A percentile compares a stretch with the other conserved stretches of the same genome.
Conservation (phyloP, 164 flowering plant species). For the Vitis riparia region DNA sequence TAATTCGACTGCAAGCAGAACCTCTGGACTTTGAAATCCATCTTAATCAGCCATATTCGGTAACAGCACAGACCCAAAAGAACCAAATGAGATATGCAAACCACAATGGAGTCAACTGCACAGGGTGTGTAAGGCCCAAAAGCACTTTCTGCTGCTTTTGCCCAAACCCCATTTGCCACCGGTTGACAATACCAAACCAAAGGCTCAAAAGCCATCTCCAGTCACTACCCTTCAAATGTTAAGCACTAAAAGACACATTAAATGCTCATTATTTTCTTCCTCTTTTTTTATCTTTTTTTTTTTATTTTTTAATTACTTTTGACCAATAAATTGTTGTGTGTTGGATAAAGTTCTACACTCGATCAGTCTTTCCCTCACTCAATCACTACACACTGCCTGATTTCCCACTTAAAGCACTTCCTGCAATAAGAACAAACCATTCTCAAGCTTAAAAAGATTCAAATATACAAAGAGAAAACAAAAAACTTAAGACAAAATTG, state of each 20-base stretch:
- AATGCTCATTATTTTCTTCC: too few relatives aligned
- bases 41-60: constrained; percentile 71
- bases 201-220: constrained; percentile 68
- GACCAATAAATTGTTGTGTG: too few relatives aligned
- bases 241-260: constrained; percentile 4
- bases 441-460: too few relatives aligned
- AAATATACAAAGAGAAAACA: too few relatives aligned
- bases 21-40: constrained; percentile 51
- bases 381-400: too few relatives aligned
- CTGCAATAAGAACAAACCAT: too few relatives aligned
- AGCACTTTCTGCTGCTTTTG: constrained; percentile 64
- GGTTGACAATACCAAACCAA: constrained; percentile 87
- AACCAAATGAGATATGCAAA: constrained; percentile 65
- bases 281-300: too few relatives aligned
- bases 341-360: too few relatives aligned
- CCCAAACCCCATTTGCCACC: constrained; percentile 81
- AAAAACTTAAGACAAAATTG: too few relatives aligned
- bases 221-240: not conserved
- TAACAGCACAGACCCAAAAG: constrained; percentile 67
- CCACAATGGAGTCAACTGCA: constrained; percentile 67
- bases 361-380: too few relatives aligned
- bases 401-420: too few relatives aligned
- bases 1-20: constrained; percentile 65
- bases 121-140: constrained; percentile 96
- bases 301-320: too few relatives aligned